Conservation (phyloP, 495 filamentous ascomycete genomes). For the Neurospora sp. region DNA sequence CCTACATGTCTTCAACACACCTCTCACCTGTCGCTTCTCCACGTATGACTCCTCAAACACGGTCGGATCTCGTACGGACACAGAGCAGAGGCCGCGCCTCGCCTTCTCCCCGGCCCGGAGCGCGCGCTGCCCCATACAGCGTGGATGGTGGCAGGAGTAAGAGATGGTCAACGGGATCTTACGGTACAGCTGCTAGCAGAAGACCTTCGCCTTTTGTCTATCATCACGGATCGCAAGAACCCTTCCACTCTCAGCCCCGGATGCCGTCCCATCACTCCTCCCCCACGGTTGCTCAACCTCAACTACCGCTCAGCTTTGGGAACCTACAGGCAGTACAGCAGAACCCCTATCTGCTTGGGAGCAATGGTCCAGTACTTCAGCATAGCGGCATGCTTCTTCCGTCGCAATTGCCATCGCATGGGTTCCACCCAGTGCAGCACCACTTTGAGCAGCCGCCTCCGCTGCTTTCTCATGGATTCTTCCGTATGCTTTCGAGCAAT, state of each 20-base stretch:
- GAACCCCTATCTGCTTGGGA: slow-evolving; percentile 38
- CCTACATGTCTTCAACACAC: slow-evolving; percentile 48
- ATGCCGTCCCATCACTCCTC: slow-evolving; percentile 43
- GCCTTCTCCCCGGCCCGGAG: slow-evolving; percentile 52
- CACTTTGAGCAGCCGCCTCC: slow-evolving; percentile 44
- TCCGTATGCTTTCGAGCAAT: slow-evolving; percentile 60
- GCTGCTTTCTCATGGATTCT: slow-evolving; percentile 51
- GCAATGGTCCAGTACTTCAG: slow-evolving; percentile 32
- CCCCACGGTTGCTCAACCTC: slow-evolving; percentile 42
- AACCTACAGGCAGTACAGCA: slow-evolving; percentile 45
- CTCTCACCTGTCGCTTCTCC: slow-evolving; percentile 49
- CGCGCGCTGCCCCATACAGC: slow-evolving; percentile 54
- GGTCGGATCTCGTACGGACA: slow-evolving; percentile 45
- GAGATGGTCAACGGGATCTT: slow-evolving; percentile 63
- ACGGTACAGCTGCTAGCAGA: slow-evolving; percentile 39
- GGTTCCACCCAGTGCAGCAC: slow-evolving; percentile 34
- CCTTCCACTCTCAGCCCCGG: slow-evolving; percentile 32
- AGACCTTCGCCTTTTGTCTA: slow-evolving; percentile 46
- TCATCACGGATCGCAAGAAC: slow-evolving; percentile 37
- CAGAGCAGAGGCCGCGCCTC: slow-evolving; percentile 52
- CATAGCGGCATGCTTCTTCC: slow-evolving; percentile 38
- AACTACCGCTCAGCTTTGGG: slow-evolving; percentile 40
- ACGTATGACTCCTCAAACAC: slow-evolving; percentile 45
- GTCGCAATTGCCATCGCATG: slow-evolving; percentile 36
- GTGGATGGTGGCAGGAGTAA: slow-evolving; percentile 52